Evolutionary conservation across 495 filamentous ascomycete genomes (phyloP).

Genomic region (Penicillium verhagenii): DNA sequence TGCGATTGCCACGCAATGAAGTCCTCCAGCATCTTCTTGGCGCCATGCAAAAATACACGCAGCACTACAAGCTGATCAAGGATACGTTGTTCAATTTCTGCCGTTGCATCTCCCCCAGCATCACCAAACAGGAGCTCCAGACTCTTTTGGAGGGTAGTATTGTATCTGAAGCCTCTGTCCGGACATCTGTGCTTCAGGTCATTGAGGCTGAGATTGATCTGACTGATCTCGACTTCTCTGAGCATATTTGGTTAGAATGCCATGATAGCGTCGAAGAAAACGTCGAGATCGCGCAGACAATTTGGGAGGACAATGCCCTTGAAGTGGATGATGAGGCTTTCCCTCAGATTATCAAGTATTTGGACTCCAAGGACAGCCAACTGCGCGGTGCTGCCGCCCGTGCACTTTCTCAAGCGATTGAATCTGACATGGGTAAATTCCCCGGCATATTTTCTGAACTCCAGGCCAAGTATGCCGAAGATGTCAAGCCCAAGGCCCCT

Average conservation of each 20-base stretch:
- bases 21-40: slow-evolving; percentile 66
- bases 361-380: slow-evolving; percentile 73
- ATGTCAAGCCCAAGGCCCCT: slow-evolving; percentile 75
- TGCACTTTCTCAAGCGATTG: slow-evolving; percentile 71
- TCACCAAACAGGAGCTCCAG: slow-evolving; percentile 64
- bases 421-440: slow-evolving; percentile 56
- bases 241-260: slow-evolving; percentile 89
- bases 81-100: slow-evolving; percentile 85
- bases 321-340: slow-evolving; percentile 65
- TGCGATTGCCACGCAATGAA: slow-evolving; percentile 70
- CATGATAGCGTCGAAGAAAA: slow-evolving; percentile 93
- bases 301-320: slow-evolving; percentile 93
- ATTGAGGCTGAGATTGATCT: slow-evolving; percentile 90
- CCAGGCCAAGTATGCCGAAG: slow-evolving; percentile 65
- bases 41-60: slow-evolving; percentile 84
- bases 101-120: slow-evolving; percentile 73
- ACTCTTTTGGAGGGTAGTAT: slow-evolving; percentile 72
- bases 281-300: slow-evolving; percentile 73
- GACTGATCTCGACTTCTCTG: slow-evolving; percentile 77
- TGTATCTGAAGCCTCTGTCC: slow-evolving; percentile 73
- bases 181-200: slow-evolving; percentile 84
- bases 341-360: slow-evolving; percentile 68
- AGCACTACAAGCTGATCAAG: slow-evolving; percentile 92
- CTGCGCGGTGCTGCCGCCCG: slow-evolving; percentile 81
- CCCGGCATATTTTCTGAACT: slow-evolving; percentile 58